Evolutionary conservation across 2,329 filamentous ascomycete species (phyloP).

Genomic region (Cladosporium sp.): DNA sequence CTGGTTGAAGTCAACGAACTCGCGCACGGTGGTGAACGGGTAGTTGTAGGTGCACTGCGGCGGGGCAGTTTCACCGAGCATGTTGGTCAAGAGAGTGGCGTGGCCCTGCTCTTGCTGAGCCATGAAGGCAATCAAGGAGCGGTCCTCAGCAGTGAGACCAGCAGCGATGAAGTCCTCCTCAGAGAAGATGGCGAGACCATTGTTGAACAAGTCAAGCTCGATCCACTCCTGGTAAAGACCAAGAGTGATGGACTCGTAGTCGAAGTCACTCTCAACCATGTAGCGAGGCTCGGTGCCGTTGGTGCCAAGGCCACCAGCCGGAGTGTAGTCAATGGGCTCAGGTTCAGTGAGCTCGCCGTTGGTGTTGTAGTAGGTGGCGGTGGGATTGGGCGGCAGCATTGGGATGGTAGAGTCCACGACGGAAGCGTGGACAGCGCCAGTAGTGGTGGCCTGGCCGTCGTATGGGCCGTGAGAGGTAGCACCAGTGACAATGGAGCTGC

Average conservation of each 20-base stretch:
- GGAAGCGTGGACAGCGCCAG: conserved; percentile 60
- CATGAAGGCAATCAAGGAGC: conserved; percentile 72
- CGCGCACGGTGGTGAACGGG: conserved; percentile 67
- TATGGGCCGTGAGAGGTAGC: conserved; percentile 66
- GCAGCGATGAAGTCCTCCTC: conserved; percentile 64
- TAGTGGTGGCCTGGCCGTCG: conserved; percentile 63
- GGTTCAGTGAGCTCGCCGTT: conserved; percentile 65
- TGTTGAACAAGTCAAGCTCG: conserved; percentile 77
- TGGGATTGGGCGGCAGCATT: conserved; percentile 54
- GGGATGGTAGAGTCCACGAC: conserved; percentile 57
- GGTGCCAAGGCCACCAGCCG: conserved; percentile 67
- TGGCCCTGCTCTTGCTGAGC: conserved; percentile 72
- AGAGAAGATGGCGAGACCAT: conserved; percentile 66
- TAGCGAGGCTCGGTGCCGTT: conserved; percentile 75
- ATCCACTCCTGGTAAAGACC: conserved; percentile 81
- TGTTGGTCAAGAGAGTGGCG: conserved; percentile 71
- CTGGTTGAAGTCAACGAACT: conserved; percentile 80
- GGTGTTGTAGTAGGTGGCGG: conserved; percentile 65
- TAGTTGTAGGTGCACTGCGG: conserved; percentile 79
- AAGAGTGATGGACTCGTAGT: conserved; percentile 72
- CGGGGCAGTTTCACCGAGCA: conserved; percentile 67
- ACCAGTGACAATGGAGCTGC: conserved; percentile 50
- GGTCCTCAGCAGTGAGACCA: conserved; percentile 65
- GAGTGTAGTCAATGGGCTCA: conserved; percentile 67
- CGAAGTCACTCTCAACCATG: conserved; percentile 74